Evolutionary conservation across 306 rosid species (phyloP), one percentile per base, ranked within the genome.

Genomic region (Cicer chorassanicum): DNA sequence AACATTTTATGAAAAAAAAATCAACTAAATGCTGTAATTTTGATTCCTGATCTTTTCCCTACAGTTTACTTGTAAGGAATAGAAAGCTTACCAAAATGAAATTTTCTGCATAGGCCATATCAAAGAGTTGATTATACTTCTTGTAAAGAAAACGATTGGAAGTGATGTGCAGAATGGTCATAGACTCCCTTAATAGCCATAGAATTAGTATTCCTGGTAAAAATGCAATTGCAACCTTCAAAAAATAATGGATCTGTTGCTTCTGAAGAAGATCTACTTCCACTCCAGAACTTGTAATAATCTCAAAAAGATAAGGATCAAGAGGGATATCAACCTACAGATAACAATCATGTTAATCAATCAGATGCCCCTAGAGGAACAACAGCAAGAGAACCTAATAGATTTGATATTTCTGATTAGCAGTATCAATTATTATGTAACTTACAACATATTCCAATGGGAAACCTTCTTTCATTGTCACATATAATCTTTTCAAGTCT

Each of bases 401-500:
- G 78, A 74, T 41, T 70, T 78, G 39, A 80, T 76, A 76, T 46
- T 78, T 73, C 65, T 60, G 12, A 71, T 56, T 74, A 60, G 66
- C 83, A 38, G 13, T n/a, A 51, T 73, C 68, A 75, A 56, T 39
- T 62, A 68, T 55, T 16, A 61, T 63, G 78, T 63, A 68, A 90
- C 99, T 86, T 87, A 92, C 99, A 6, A 87, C 85, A 83, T 85
- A 94, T 83, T 94, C 99, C 74, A 87, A 53, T 62, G 99, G 99
- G 80, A 94, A 94, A 64, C 99, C 97, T 84, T 92, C 96, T 86
- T 91, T 94, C 99, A 94, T 92, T 12, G 93, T 92, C 64, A 90
- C 95, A 62, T 87, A 92, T 81, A 88, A 80, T 80, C 93, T 86
- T 80, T 91, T 94, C 46, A 94, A 68, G 76, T 94, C 96, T 84